Evolutionary conservation across 225 moss, liverwort and hornwort genomes (phyloP).

Genomic region (Bryoerythrophyllum caledonicum): DNA sequence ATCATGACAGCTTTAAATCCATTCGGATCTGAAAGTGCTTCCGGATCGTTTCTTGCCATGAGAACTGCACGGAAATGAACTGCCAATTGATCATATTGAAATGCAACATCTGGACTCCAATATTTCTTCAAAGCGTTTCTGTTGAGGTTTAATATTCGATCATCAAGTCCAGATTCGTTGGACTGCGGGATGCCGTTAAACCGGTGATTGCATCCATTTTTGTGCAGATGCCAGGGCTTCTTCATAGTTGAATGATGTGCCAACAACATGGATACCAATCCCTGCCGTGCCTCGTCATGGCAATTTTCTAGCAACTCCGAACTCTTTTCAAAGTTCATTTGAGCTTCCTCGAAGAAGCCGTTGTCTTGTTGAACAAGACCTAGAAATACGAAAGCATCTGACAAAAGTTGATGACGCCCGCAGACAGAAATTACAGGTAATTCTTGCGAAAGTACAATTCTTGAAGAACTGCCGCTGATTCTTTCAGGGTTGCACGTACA

Average conservation of each 20-base stretch:
- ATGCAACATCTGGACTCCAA: neutral
- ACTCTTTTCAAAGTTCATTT: slow-evolving; percentile 8
- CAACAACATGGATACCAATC: neutral
- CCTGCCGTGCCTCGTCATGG: neutral
- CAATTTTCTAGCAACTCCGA: slow-evolving; percentile 17
- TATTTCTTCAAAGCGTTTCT: neutral
- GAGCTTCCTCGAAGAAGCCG: slow-evolving; percentile 20
- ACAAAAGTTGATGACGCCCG: neutral
- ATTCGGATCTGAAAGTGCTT: too few species aligned
- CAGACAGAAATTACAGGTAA: neutral
- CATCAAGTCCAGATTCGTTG: too few species aligned
- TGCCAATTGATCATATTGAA: neutral
- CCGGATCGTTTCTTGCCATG: neutral
- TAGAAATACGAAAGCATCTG: neutral
- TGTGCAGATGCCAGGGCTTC: too few species aligned
- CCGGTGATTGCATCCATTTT: too few species aligned
- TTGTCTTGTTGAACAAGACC: neutral
- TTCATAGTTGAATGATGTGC: neutral
- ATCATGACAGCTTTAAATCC: neutral
- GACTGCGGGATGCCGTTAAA: neutral
- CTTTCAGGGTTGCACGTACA: slow-evolving; percentile 14
- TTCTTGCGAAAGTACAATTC: too few species aligned
- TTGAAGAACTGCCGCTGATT: neutral
- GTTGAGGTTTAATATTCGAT: neutral
- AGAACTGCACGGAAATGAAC: neutral